Base-by-base conservation (phyloP, 2,329 filamentous ascomycete genomes). In the Blastomyces parvus region DNA sequence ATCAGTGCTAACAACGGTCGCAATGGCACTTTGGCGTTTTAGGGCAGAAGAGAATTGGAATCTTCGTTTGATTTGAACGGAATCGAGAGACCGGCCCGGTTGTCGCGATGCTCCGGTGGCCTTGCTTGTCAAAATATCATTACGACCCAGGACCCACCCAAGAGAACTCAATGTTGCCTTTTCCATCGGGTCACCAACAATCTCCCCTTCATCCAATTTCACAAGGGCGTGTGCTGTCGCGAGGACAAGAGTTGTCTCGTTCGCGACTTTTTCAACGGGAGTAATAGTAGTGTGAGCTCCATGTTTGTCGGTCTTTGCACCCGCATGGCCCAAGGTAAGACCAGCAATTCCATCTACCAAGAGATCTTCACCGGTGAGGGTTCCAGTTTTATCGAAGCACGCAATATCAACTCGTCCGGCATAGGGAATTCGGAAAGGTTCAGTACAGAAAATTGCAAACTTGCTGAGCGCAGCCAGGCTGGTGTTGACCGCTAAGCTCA, bases 341-440 rank as follows among this genome's bases (percentile, higher is more conserved):
- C 94, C 94, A 65, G 94, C 94, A 74, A 99, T 93, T 71, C 94
- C 94, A 74, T 99, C 93, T 25, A 99, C 94, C 13, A 99, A 91
- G 53, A 99, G 82, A 73, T 99, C 93, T 74, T 99, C 94, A 59
- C 94, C 94, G 46, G 94, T 99, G 64, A 99, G 79, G 1, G 94
- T 99, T 68, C 94, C 94, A 14, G 94, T 99, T 82, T 99, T 99
- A 78, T 99, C 94, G 69, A 99, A 99, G 79, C 94, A 99, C 66
- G 94, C 92, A 62, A 99, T 84, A 74, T 99, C 95, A 64, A 99
- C 89, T 67, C 94, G 90, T 40, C 94, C 94, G 68, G 92, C 95
- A 70, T 89, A 97, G 0, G 95, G 95, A 71, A 99, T 99, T 63
- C 94, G 88, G 86, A 99, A 99, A 36, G 94, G 94, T 76, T 99